Conservation (phyloP, 2,329 filamentous ascomycete genomes). For the Monilinia fructigena region DNA sequence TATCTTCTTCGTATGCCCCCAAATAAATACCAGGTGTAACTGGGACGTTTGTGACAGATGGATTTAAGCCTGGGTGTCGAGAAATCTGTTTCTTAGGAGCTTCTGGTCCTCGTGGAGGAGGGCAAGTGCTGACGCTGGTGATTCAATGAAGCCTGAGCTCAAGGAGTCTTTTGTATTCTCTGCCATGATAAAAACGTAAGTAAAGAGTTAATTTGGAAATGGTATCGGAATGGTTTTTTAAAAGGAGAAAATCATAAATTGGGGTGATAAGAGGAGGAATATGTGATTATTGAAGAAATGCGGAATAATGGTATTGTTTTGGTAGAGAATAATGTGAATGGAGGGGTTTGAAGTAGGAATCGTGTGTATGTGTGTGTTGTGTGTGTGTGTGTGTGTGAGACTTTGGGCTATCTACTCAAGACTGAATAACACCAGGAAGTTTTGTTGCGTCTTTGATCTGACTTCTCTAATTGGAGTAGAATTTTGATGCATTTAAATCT, state of each 20-base stretch:
- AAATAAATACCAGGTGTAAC: constrained; percentile 38
- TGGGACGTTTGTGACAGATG: constrained; percentile 35
- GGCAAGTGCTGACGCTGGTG: not conserved
- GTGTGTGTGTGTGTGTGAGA: too few relatives aligned
- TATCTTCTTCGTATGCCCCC: constrained; percentile 29
- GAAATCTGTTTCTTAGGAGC: constrained; percentile 28
- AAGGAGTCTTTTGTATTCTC: constrained; percentile 13
- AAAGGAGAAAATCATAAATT: not conserved
- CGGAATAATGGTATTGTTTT: not conserved
- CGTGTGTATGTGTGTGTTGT: too few relatives aligned
- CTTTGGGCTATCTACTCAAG: too few relatives aligned
- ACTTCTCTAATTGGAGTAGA: not conserved
- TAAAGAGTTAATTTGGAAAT: not conserved
- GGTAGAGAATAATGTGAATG: not conserved
- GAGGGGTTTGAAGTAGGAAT: not conserved
- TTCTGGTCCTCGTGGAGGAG: not conserved
- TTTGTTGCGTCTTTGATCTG: not conserved
- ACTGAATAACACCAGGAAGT: not conserved
- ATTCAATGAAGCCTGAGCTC: constrained; percentile 12
- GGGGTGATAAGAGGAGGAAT: not conserved
- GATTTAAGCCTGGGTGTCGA: constrained; percentile 36
- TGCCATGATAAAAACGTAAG: constrained; percentile 22
- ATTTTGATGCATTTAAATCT: not conserved
- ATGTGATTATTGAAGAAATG: not conserved
- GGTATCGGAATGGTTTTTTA: not conserved